These are phyloP conservation scores for Aspergillus japonicus DNA, from an alignment of 2,329 filamentous ascomycete genomes.

Conservation along the genomic window DNA sequence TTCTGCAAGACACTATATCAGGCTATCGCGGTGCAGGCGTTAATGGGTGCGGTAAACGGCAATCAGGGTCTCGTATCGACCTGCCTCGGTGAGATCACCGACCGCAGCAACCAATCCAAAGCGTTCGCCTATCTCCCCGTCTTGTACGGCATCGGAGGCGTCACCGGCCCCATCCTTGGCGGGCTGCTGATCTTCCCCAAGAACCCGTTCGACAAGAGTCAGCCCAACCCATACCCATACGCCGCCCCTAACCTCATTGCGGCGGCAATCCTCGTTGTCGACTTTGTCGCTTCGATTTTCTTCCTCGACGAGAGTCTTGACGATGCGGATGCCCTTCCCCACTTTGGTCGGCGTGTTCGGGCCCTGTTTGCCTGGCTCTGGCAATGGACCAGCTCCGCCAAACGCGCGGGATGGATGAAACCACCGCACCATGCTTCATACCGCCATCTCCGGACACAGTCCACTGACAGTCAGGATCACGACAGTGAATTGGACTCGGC, in stretches of 20 bases:
- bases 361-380: conserved; percentile 67
- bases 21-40: conserved; percentile 76
- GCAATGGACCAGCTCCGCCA: conserved; percentile 62
- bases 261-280: conserved; percentile 67
- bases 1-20: conserved; percentile 82
- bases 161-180: conserved; percentile 88
- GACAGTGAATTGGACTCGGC: conserved; percentile 48
- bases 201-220: conserved; percentile 54
- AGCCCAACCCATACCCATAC: conserved; percentile 70
- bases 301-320: conserved; percentile 87
- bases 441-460: conserved; percentile 27
- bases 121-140: conserved; percentile 94
- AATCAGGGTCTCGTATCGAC: conserved; percentile 94
- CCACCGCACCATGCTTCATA: conserved; percentile 29
- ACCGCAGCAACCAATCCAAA: conserved; percentile 87
- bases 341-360: conserved; percentile 57
- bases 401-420: conserved; percentile 59
- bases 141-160: conserved; percentile 91
- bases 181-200: conserved; percentile 72
- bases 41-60: conserved; percentile 92
- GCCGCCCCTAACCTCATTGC: conserved; percentile 79
- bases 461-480: conserved; percentile 32
- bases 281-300: conserved; percentile 70
- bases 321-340: conserved; percentile 61
- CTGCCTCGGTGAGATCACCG: conserved; percentile 90